Percentiles rank a stretch among this genome's conserved stretches.
Evolutionary conservation across 129 eudicot species (phyloP).

Genomic region (Scalesia atractyloides): DNA sequence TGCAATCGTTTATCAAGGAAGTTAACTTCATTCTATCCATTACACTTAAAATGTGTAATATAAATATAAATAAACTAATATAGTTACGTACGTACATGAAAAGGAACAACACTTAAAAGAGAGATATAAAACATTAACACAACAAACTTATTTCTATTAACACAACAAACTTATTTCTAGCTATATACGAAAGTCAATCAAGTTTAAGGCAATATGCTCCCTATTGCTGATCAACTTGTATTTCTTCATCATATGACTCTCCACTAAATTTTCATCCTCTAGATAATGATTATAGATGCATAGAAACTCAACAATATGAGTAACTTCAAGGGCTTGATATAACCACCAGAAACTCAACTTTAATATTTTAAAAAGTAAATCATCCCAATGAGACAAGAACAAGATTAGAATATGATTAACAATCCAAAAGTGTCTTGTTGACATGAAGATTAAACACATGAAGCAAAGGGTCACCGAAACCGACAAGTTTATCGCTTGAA

Average conservation of each 20-base stretch:
- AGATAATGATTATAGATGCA: conserved; percentile 4
- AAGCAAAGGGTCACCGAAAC: not conserved
- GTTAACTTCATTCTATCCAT: not conserved
- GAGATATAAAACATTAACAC: not conserved
- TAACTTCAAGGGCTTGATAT: conserved; percentile 10
- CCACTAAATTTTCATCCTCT: not conserved
- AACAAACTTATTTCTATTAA: too few relatives aligned
- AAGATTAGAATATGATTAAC: conserved; percentile 1
- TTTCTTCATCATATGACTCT: conserved; percentile 6
- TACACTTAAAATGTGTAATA: not conserved
- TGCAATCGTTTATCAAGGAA: not conserved
- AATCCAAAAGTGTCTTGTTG: conserved; percentile 20
- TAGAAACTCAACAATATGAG: not conserved
- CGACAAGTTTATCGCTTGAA: conserved; percentile 17
- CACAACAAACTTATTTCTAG: not conserved
- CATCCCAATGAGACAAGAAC: conserved; percentile 22
- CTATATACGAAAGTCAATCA: not conserved
- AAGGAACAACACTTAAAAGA: not conserved
- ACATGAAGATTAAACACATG: conserved; percentile 22
- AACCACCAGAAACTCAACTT: conserved; percentile 18
- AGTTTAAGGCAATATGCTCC: not conserved
- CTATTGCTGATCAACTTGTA: not conserved
- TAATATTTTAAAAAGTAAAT: not conserved
- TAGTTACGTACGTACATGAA: too few relatives aligned
- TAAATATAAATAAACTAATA: too few relatives aligned